Conservation (phyloP, 106 monocot genomes). For the Posidonia australis region DNA sequence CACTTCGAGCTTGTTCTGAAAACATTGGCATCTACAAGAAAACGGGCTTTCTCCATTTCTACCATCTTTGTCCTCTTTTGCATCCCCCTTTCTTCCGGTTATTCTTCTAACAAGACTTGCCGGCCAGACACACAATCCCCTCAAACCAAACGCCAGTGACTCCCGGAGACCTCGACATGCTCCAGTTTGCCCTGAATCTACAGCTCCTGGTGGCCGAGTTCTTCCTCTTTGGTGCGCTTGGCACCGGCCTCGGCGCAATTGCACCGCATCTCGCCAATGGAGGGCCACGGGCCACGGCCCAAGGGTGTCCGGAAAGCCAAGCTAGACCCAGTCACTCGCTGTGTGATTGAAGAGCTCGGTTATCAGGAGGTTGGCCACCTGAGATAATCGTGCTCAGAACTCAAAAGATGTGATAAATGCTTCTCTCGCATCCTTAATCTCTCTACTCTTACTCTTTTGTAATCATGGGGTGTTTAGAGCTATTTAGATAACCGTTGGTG, state of each 20-base stretch:
- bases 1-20: too few species aligned
- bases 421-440: too few species aligned
- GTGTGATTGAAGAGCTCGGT: constrained; percentile 42
- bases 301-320: constrained; percentile 41
- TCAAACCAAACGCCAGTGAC: constrained; percentile 16
- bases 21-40: background rate
- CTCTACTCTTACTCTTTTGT: too few species aligned
- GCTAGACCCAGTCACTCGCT: constrained; percentile 22
- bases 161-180: constrained; percentile 28
- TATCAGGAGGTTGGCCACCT: constrained; percentile 75
- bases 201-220: constrained; percentile 71
- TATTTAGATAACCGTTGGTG: constrained; percentile 41
- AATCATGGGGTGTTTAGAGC: constrained; percentile 18
- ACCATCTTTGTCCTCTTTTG: background rate
- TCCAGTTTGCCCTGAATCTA: constrained; percentile 64
- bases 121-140: background rate
- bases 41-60: background rate
- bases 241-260: constrained; percentile 36
- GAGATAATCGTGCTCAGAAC: too few species aligned
- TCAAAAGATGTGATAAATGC: too few species aligned
- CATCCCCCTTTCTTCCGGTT: background rate
- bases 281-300: constrained; percentile 52
- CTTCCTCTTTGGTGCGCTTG: constrained; percentile 50
- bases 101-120: background rate
- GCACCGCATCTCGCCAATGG: constrained; percentile 37